Conservation (phyloP, 2,329 filamentous ascomycete genomes). For the Colletotrichum echinochloae region DNA sequence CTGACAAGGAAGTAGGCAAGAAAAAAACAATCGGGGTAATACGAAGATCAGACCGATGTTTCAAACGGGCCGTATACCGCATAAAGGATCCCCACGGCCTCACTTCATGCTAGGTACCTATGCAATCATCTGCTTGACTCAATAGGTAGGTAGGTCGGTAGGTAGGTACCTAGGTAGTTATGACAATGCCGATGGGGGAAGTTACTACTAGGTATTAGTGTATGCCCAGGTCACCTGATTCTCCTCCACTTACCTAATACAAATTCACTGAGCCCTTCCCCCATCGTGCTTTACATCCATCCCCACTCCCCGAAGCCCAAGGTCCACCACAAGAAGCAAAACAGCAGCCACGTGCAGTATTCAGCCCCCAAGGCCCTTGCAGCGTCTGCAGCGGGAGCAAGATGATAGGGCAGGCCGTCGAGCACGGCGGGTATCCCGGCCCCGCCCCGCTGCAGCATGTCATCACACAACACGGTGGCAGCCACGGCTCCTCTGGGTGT, state of each 20-base stretch:
- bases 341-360: not conserved
- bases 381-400: slow-evolving; percentile 22
- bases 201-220: no score
- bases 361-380: slow-evolving; percentile 26
- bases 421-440: slow-evolving; percentile 20
- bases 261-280: not conserved
- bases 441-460: slow-evolving; percentile 38
- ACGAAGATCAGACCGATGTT: not conserved
- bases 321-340: not conserved
- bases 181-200: no score
- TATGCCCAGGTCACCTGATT: not conserved
- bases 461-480: slow-evolving; percentile 29
- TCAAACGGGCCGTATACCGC: not conserved
- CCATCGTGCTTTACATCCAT: not conserved
- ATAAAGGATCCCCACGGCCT: not conserved
- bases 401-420: slow-evolving; percentile 17
- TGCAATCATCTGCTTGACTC: no score
- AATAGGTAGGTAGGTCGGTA: no score
- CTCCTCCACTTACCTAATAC: slow-evolving; percentile 13
- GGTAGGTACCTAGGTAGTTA: no score
- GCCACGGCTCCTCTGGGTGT: not conserved
- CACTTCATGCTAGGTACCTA: not conserved
- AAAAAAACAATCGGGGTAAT: not conserved
- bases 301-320: not conserved
- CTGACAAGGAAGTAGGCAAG: not conserved